Evolutionary conservation across 2,329 filamentous ascomycete species (phyloP).

Genomic region (Didymellaceae sp.): DNA sequence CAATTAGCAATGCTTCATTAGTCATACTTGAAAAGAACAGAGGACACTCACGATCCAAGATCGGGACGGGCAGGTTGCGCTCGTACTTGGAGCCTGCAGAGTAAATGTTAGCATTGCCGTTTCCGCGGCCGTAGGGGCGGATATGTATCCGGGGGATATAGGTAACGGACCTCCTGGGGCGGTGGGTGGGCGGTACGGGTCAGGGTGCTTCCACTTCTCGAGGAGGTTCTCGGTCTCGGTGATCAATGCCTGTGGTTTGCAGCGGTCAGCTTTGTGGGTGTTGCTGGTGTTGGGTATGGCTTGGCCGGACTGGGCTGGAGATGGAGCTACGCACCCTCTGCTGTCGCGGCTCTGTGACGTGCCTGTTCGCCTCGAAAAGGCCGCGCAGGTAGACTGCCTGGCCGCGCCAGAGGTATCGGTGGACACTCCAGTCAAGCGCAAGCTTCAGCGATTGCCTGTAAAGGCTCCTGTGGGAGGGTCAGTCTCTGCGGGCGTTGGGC

Average conservation of each 20-base stretch:
- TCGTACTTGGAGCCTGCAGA: conserved; percentile 93
- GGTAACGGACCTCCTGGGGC: conserved; percentile 79
- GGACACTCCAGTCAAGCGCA: conserved; percentile 92
- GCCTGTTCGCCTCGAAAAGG: conserved; percentile 91
- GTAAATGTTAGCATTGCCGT: conserved; percentile 26
- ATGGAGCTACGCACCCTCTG: conserved; percentile 70
- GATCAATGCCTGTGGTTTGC: conserved; percentile 73
- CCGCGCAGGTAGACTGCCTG: conserved; percentile 96
- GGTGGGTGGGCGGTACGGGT: conserved; percentile 87
- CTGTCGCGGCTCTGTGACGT: conserved; percentile 82
- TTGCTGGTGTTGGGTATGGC: neutral
- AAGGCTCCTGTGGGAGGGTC: conserved; percentile 63
- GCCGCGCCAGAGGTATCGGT: conserved; percentile 90
- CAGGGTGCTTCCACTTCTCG: conserved; percentile 96
- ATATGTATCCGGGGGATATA: conserved; percentile 26
- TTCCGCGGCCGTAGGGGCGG: conserved; percentile 28
- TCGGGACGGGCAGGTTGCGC: conserved; percentile 83
- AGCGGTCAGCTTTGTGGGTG: conserved; percentile 26
- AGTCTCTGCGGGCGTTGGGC: conserved; percentile 29
- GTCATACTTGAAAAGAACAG: neutral
- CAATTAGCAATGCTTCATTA: conserved; percentile 22
- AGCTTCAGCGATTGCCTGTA: conserved; percentile 95
- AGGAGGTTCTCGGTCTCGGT: conserved; percentile 87
- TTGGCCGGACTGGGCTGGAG: too few relatives aligned
- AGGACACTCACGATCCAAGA: conserved; percentile 79